These are phyloP conservation scores for Lactarius deliciosus DNA, from an alignment of 768 basidiomycete species.

Conservation along the genomic window DNA sequence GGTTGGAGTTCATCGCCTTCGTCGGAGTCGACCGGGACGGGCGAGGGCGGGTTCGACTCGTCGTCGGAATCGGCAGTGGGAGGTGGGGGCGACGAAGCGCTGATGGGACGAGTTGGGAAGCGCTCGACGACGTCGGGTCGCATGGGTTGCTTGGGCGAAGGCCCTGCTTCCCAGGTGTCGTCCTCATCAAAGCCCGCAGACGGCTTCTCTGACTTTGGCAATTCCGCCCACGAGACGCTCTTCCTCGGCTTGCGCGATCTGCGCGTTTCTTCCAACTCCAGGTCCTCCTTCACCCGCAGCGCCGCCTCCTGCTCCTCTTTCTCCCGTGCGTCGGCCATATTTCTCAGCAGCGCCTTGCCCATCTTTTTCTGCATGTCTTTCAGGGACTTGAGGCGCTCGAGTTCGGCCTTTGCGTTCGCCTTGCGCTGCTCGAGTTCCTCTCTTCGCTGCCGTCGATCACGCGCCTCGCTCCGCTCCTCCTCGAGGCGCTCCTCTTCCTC, in stretches of 20 bases:
- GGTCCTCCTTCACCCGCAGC: slow-evolving; percentile 36
- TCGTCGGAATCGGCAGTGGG: slow-evolving; percentile 61
- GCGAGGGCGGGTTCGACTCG: slow-evolving; percentile 49
- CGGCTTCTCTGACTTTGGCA: slow-evolving; percentile 34
- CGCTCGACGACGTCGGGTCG: slow-evolving; percentile 71
- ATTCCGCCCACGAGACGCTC: slow-evolving; percentile 62
- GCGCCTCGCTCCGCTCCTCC: slow-evolving; percentile 42
- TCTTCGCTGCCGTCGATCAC: slow-evolving; percentile 43
- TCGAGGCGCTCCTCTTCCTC: slow-evolving; percentile 67
- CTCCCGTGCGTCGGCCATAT: slow-evolving; percentile 44
- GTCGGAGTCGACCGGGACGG: slow-evolving; percentile 35
- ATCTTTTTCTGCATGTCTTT: slow-evolving; percentile 72
- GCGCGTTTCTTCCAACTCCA: slow-evolving; percentile 33
- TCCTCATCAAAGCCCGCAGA: slow-evolving; percentile 45
- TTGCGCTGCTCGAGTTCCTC: slow-evolving; percentile 53
- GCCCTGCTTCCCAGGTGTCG: slow-evolving; percentile 48
- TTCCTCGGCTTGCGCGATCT: slow-evolving; percentile 50
- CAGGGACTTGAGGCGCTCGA: slow-evolving; percentile 40
- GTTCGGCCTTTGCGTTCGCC: slow-evolving; percentile 45
- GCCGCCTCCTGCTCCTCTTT: slow-evolving; percentile 39
- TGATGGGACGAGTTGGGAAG: slow-evolving; percentile 37
- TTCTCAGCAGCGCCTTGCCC: slow-evolving; percentile 63
- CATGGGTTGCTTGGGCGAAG: slow-evolving; percentile 51
- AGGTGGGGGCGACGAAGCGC: slow-evolving; percentile 30
- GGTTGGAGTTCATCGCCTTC: slow-evolving; percentile 33